phyloP scores from a whole-genome alignment of 805 yeast genomes.

The Pichia kluyveri region DNA sequence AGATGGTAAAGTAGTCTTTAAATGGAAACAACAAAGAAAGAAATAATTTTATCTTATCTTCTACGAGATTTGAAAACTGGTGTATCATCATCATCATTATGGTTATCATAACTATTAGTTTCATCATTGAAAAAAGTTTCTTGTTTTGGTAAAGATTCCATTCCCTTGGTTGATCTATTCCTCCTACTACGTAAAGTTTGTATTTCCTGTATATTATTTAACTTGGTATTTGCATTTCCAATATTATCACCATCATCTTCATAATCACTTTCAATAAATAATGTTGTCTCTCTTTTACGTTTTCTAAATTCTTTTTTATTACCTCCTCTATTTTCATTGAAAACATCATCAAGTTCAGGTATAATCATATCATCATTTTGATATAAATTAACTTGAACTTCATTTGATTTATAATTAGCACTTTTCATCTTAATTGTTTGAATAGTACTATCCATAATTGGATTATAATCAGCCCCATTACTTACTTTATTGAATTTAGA shows the following conservation, averaged over 20 bases:
- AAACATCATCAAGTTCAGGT: slow-evolving; percentile 2
- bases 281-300: slow-evolving; percentile 1
- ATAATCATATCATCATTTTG: slow-evolving; percentile 9
- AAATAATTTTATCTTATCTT: slow-evolving; percentile 20
- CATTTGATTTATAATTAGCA: slow-evolving; percentile 11
- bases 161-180: neutral
- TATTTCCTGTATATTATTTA: neutral
- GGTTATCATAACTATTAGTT: neutral
- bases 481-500: slow-evolving; percentile 12
- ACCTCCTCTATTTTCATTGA: no score
- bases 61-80: slow-evolving; percentile 23
- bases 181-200: no score
- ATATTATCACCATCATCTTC: slow-evolving; percentile 1
- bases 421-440: slow-evolving; percentile 13
- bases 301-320: neutral
- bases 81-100: slow-evolving; percentile 20
- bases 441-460: slow-evolving; percentile 15
- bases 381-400: slow-evolving; percentile 2
- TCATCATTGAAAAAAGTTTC: neutral
- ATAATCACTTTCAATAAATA: slow-evolving; percentile 10
- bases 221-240: neutral
- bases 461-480: slow-evolving; percentile 7
- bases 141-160: neutral
- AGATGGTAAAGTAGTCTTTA: slow-evolving; percentile 62
- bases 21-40: slow-evolving; percentile 81